Base-by-base conservation (phyloP, 441 rosid species). In the Adansonia madagascariensis region DNA sequence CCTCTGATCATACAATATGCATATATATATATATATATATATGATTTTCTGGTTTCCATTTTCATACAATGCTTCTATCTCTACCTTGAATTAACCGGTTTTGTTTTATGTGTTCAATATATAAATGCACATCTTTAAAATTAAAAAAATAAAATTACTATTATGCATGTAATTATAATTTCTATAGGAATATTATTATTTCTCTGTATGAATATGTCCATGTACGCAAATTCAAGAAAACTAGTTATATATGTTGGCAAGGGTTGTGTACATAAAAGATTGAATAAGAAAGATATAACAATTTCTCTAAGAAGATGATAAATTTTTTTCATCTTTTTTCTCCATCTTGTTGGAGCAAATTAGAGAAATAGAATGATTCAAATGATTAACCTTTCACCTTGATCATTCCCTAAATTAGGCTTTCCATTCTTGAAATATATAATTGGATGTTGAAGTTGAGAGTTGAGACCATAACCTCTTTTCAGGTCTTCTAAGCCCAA, bases 51-150 rank as follows among this genome's bases (percentile, higher is more conserved):
- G 1, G 39, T 14, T 6, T 35, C 18, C 10, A 14, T 62, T 31
- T 15, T 63, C 68, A 41, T n/a, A n/a, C n/a, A 14, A 64, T 64
- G 14, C 69, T 64, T 39, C 11, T n/a, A 39, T 39, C 69, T 64
- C 69, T n/a, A 64, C 3, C 5, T 35, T 35, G 47, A 35, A 39
- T 35, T 41, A 35, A 7, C 69, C n/a, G 39, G 69, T 15, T 62
- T 31, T 10, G 46, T 63, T 63, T 15, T 35, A 9, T 6, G 49
- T 39, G 11, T 64, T 64, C 49, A 15, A 31, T 6, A 15, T 3
- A 39, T 2, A 1, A 61, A 61, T 27, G 9, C 0, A 62, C 43
- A 62, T 62, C 43, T 11, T 62, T 56, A 20, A 56, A 8, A 6
- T 47, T 8, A 47, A 47, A 39, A 63, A 15, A 64, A 14, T 8